A percentile compares a stretch with the other conserved stretches of the same genome.
Evolutionary conservation across 1,284 basidiomycete genomes (phyloP).

Genomic region (Vanrija humicola): DNA sequence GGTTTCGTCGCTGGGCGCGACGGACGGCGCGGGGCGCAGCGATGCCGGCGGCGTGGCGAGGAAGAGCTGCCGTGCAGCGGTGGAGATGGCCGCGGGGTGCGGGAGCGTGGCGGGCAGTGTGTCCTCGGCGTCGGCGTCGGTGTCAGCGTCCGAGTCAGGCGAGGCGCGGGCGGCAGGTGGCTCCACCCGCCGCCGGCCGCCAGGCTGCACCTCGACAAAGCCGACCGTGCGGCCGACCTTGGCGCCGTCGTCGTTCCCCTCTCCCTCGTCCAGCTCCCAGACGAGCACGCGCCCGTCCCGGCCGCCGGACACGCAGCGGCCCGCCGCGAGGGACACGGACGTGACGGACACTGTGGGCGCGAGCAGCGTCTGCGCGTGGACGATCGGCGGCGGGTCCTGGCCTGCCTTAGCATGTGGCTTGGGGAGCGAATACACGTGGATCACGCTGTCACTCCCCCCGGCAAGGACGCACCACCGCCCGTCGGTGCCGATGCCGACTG

Average conservation of each 20-base stretch:
- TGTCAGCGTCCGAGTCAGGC: neutral
- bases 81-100: conserved; percentile 41
- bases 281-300: conserved; percentile 45
- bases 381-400: conserved; percentile 15
- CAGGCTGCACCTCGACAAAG: conserved; percentile 39
- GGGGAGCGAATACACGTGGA: conserved; percentile 46
- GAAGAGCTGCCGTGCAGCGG: conserved; percentile 40
- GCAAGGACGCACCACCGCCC: conserved; percentile 47
- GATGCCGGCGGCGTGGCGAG: conserved; percentile 29
- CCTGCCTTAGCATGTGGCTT: neutral
- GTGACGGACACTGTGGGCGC: conserved; percentile 40
- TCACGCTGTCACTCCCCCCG: conserved; percentile 39
- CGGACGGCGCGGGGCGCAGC: conserved; percentile 1
- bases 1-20: neutral
- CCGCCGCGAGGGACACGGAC: conserved; percentile 33
- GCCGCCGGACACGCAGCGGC: conserved; percentile 41
- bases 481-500: conserved; percentile 41
- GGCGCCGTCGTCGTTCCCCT: conserved; percentile 10
- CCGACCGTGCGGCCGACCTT: conserved; percentile 30
- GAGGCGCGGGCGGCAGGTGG: neutral
- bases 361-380: conserved; percentile 41
- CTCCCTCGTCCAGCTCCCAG: conserved; percentile 42
- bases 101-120: conserved; percentile 14
- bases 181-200: conserved; percentile 12
- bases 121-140: neutral